A percentile compares a stretch with the other conserved stretches of the same genome.
Evolutionary conservation across 2,329 filamentous ascomycete genomes (phyloP).

Genomic region (Aureobasidium sp.): DNA sequence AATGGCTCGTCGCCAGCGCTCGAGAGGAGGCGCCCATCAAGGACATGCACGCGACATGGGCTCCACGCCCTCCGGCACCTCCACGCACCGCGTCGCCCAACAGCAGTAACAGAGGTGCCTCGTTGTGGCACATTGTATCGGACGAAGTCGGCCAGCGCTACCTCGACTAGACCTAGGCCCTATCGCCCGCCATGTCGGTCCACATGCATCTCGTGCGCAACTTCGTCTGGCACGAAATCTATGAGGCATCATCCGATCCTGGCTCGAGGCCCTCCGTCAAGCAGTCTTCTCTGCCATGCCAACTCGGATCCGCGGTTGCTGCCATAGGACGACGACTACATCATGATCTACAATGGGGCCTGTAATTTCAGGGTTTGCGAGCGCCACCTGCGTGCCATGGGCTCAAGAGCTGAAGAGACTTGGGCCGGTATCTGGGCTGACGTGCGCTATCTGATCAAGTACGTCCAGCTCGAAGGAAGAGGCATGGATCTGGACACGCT

Average conservation of each 20-base stretch:
- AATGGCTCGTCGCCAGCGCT: slow-evolving; percentile 7
- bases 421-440: slow-evolving; percentile 23
- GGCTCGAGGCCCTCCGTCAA: slow-evolving; percentile 30
- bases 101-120: background rate
- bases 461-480: slow-evolving; percentile 30
- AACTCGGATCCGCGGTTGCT: slow-evolving; percentile 35
- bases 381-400: slow-evolving; percentile 30
- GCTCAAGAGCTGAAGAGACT: slow-evolving; percentile 25
- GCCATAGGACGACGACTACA: slow-evolving; percentile 34
- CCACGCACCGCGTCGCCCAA: background rate
- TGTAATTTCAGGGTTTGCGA: slow-evolving; percentile 36
- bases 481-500: slow-evolving; percentile 25
- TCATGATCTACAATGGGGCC: slow-evolving; percentile 42
- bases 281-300: slow-evolving; percentile 30
- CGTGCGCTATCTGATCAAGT: slow-evolving; percentile 17
- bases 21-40: background rate
- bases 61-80: background rate
- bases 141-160: slow-evolving; percentile 10
- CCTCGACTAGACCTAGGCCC: slow-evolving; percentile 10
- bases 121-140: slow-evolving; percentile 18
- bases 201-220: slow-evolving; percentile 27
- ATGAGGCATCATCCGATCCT: slow-evolving; percentile 33
- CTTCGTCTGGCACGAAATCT: slow-evolving; percentile 33
- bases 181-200: background rate
- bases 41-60: too few species aligned